Evolutionary conservation across 2,329 filamentous ascomycete species (phyloP), one percentile per base, ranked within the genome.

Genomic region (Cytospora mali): DNA sequence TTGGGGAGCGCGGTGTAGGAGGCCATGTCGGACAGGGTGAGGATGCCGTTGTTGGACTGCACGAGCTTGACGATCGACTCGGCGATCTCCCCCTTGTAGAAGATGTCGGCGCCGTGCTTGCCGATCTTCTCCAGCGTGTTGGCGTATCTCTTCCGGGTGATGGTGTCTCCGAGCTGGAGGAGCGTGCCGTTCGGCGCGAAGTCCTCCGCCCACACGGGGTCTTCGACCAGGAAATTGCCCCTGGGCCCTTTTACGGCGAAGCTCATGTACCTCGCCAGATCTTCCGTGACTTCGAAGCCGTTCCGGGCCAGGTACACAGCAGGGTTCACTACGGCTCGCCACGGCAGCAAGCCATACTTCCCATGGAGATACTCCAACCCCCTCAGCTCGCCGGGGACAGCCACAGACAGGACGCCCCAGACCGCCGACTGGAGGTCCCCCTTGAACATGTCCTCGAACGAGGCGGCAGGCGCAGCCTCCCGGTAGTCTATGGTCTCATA

Each of bases 401-500:
- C 90, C 31, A 84, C 85, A 1, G 91, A 88, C 33, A 96, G 76
- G 0, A 92, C 93, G 3, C 91, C 90, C 29, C 79, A 80, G 1
- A 94, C 79, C 60, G 91, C 93, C 1, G 83, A 86, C 1, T 81
- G 75, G 1, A 83, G 79, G 66, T 95, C 89, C 60, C 87, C 86
- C 62, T 85, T 81, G 74, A 89, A 98, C 94, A 98, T 98, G 70
- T 96, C 86, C 74, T 93, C 81, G 67, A 83, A 88, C 0, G 93
- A 91, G 0, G 91, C 90, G 0, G 88, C 90, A 0, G 94, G 94
- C 0, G 94, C 94, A 0, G 89, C 87, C 74, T 98, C 94, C 53
- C 94, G 84, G 72, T 96, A 98, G 75, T 98, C 94, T 68, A 98
- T 87, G 63, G 88, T 88, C 71, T 96, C 92, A 72, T 93, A 96